Conservation (phyloP, 176 grass and related monocot species). For the Zea luxurians region DNA sequence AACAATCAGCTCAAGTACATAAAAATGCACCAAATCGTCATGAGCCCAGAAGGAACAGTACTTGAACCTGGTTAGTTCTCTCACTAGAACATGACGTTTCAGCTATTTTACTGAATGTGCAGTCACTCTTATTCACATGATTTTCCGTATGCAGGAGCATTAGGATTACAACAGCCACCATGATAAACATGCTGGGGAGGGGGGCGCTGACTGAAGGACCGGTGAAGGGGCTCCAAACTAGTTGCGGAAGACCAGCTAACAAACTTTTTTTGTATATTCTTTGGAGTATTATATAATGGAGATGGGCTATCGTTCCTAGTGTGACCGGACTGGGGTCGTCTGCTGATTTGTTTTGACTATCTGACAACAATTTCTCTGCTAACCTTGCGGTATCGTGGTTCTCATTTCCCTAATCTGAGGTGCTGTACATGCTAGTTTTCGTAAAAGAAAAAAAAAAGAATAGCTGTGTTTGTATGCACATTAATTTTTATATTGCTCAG, state of each 20-base stretch:
- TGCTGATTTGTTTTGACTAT: conserved; percentile 25
- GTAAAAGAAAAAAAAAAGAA: neutral
- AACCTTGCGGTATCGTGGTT: conserved; percentile 21
- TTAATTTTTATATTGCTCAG: too few relatives aligned
- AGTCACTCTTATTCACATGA: neutral
- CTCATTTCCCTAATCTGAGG: neutral
- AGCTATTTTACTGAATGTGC: neutral
- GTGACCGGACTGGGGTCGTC: neutral
- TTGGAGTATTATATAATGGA: conserved; percentile 43
- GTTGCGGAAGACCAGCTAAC: conserved; percentile 23
- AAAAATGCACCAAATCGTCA: neutral
- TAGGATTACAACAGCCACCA: conserved; percentile 1
- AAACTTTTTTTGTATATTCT: conserved; percentile 41
- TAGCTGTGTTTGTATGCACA: conserved; percentile 5
- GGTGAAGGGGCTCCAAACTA: neutral
- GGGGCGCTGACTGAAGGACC: conserved; percentile 17
- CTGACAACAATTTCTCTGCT: neutral
- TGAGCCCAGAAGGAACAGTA: neutral
- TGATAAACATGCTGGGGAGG: neutral
- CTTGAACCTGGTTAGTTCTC: conserved; percentile 17
- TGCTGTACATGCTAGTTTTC: conserved; percentile 40
- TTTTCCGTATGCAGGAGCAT: conserved; percentile 6
- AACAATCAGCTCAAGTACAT: conserved; percentile 33
- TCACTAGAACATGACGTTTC: neutral
- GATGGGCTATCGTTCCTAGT: conserved; percentile 26